Percentiles rank a stretch among this genome's conserved stretches.
Conservation (phyloP, 106 monocot genomes). For the Apostasia shenzhenica region DNA sequence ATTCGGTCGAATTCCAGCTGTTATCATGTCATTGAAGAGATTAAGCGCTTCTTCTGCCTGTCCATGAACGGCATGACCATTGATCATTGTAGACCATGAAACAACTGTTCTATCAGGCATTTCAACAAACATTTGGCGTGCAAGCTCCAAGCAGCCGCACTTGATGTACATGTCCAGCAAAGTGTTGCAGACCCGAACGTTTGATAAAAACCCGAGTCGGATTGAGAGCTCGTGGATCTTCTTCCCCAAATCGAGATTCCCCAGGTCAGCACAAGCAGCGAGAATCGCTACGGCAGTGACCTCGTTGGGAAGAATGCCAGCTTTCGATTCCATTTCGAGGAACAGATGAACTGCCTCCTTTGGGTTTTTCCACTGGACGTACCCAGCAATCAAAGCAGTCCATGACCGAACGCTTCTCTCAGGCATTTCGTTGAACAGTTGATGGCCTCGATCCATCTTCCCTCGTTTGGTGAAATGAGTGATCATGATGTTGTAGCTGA, state of each 20-base stretch:
- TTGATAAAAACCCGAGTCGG: constrained; percentile 25
- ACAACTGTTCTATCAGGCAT: constrained; percentile 36
- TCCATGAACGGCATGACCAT: constrained; percentile 45
- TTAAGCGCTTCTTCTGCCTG: constrained; percentile 43
- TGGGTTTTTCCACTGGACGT: constrained; percentile 30
- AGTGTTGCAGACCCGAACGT: constrained; percentile 34
- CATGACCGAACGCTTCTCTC: constrained; percentile 47
- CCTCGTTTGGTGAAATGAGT: constrained; percentile 28
- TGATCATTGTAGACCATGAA: constrained; percentile 63
- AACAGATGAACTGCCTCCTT: constrained; percentile 38
- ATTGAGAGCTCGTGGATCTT: constrained; percentile 30
- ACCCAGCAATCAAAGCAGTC: constrained; percentile 67
- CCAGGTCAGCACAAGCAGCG: constrained; percentile 50
- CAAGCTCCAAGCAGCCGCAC: constrained; percentile 42
- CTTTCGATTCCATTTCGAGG: constrained; percentile 30
- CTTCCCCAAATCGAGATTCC: constrained; percentile 38
- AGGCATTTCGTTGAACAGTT: constrained; percentile 44
- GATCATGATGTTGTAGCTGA: constrained; percentile 61
- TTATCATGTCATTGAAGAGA: constrained; percentile 43
- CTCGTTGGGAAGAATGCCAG: constrained; percentile 36
- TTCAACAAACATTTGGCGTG: constrained; percentile 31
- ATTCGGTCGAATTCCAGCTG: constrained; percentile 32
- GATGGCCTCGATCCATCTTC: constrained; percentile 32
- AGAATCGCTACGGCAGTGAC: constrained; percentile 48
- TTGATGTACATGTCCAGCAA: constrained; percentile 79